Evolutionary conservation across 148 eudicot genomes (phyloP).

Genomic region (Oxyria digyna): DNA sequence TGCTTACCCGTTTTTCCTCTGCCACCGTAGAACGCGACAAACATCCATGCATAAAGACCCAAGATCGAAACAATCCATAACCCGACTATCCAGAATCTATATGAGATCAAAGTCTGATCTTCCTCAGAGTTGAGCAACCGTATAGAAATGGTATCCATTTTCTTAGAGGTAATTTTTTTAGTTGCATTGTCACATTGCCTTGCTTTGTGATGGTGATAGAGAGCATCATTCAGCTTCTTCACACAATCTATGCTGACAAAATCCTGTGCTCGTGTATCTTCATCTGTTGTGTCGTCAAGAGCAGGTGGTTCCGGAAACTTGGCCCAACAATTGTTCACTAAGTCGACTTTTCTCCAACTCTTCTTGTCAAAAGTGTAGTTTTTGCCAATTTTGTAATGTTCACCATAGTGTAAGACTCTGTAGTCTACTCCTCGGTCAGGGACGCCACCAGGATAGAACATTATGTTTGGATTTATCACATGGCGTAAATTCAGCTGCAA

Average conservation of each 20-base stretch:
- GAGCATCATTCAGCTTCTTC: slow-evolving; percentile 56
- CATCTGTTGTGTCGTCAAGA: slow-evolving; percentile 33
- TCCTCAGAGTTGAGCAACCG: slow-evolving; percentile 18
- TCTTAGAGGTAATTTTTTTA: slow-evolving; percentile 15
- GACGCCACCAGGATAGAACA: slow-evolving; percentile 79
- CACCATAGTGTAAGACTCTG: slow-evolving; percentile 80
- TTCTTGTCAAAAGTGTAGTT: slow-evolving; percentile 95
- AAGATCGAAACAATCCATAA: slow-evolving; percentile 52
- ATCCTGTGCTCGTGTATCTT: slow-evolving; percentile 38
- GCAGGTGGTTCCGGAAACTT: slow-evolving; percentile 93
- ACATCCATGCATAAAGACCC: slow-evolving; percentile 44
- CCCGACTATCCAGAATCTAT: slow-evolving; percentile 47
- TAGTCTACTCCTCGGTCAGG: slow-evolving; percentile 52
- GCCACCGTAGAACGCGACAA: slow-evolving; percentile 25
- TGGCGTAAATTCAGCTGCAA: slow-evolving; percentile 78
- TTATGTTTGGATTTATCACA: slow-evolving; percentile 41
- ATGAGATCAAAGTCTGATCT: slow-evolving; percentile 28
- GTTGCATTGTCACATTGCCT: slow-evolving; percentile 43
- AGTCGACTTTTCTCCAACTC: slow-evolving; percentile 55
- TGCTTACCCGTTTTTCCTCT: slow-evolving; percentile 51
- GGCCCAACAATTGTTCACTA: slow-evolving; percentile 77
- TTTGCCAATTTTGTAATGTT: slow-evolving; percentile 51
- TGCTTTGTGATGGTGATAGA: slow-evolving; percentile 44
- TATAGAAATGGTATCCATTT: slow-evolving; percentile 14
- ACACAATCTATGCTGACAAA: slow-evolving; percentile 81